Base-by-base conservation (phyloP, 1,139 yeast genomes). In the Zygoascus hellenicus region DNA sequence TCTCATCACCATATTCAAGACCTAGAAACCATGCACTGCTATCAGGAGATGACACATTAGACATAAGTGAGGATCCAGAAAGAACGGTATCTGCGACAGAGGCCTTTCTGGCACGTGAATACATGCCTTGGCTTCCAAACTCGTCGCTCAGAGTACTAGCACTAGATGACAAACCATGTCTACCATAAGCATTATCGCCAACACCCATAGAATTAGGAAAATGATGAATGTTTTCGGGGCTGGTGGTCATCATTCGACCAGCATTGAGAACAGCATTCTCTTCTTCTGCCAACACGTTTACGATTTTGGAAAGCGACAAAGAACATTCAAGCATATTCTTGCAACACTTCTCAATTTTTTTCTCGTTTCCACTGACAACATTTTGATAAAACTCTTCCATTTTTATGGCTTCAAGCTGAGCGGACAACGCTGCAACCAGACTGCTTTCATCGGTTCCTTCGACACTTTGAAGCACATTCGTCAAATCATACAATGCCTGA, bases 11-110 rank as follows among this genome's bases (percentile, higher is more conserved):
- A 48, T 81, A 81, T 55, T 87, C 95, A 29, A 88, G 81, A 53
- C 80, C 87, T 58, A 89, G 68, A 61, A 75, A 88, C 96, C 96
- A 89, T 1, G 95, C 94, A 2, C 54, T 48, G 22, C 48, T 51
- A 29, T 57, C 60, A 9, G 54, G 48, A 4, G 49, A 50, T n/a
- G 50, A 46, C 17, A 19, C 13, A 3, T 11, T n/a, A 9, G 36
- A 17, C 10, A 29, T 19, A 9, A 36, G 39, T 3, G 39, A 36
- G 5, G 43, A 30, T 10, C 43, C 39, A 11, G 39, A 36, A 5
- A 9, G n/a, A n/a, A 36, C 22, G 13, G 39, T 36, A 3, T 36
- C 39, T 14, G 43, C n/a, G 30, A 40, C 43, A 10, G 43, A 38
- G 22, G 22, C 16, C 11, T 38, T 30, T 13, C 34, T 26, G 17